Evolutionary conservation across 1,284 basidiomycete species (phyloP), one percentile per base, ranked within the genome.

Genomic region (Ganoderma lucidum): DNA sequence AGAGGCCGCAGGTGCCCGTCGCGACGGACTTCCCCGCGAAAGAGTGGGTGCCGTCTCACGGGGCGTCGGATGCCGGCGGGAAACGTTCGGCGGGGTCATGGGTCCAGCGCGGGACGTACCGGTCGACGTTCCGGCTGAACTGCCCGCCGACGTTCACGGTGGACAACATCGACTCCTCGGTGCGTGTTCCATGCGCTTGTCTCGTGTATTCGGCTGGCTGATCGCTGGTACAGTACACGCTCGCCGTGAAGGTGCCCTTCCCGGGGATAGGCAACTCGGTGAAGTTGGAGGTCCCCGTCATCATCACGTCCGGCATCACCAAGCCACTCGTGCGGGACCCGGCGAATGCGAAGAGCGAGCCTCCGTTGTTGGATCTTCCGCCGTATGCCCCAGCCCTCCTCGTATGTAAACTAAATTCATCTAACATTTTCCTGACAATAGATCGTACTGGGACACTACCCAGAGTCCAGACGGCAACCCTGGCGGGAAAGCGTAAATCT

Each of bases 221-320:
- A 44, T n/a, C 39, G 44, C 35, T 15, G 23, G 14, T 5, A 42
- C 41, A 71, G 70, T 69, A 69, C 28, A 15, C 32, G 6, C 65
- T 71, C 14, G 30, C 23, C 6, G 30, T 71, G 41, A 66, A 64
- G 32, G 67, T 71, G 39, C 70, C 70, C n/a, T 67, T 71, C 56
- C 60, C 65, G 3, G 70, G 67, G 10, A 62, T 71, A 6, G 65
- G 67, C 2, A 71, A 71, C 60, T 55, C 66, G 15, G 59, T 71
- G 23, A 42, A 41, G 42, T n/a, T 67, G 5, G 53, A 41, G 9
- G 14, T 69, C 28, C 70, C 70, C 1, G 48, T 69, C 2, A 35
- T 15, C 3, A 41, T 71, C 10, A 62, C 56, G 15, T 69, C 70
- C 0, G 70, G 70, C 1, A 56, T 71, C 58, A 62, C 65, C n/a